A percentile compares a stretch with the other conserved stretches of the same genome.
These are phyloP conservation scores for Arabidopsis suecica DNA, from an alignment of 345 rosid species.

Conservation along the genomic window DNA sequence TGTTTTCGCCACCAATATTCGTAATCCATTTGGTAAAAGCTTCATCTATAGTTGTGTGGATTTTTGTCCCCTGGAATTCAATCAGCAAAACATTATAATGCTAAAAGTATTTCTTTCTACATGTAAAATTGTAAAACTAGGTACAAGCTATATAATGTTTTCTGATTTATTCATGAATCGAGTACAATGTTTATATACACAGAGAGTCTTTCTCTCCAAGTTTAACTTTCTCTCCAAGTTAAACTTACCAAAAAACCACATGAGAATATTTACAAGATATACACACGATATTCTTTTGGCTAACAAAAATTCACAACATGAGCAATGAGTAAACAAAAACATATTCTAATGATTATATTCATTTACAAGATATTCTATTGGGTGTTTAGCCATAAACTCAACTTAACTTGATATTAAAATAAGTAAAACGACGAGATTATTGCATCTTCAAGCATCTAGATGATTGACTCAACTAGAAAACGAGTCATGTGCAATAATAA, in stretches of 20 bases:
- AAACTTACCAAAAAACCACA: too few relatives aligned
- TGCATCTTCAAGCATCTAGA: not conserved
- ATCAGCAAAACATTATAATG: not conserved
- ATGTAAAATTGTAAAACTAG: too few relatives aligned
- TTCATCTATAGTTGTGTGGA: constrained; percentile 8
- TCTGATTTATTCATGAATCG: too few relatives aligned
- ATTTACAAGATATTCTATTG: too few relatives aligned
- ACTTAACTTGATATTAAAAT: too few relatives aligned
- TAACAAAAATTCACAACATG: not conserved
- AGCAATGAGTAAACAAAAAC: not conserved
- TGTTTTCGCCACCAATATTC: not conserved
- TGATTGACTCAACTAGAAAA: not conserved
- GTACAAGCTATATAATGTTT: too few relatives aligned
- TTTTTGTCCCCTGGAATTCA: constrained; percentile 7
- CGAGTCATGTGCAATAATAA: not conserved
- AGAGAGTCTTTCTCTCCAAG: too few relatives aligned
- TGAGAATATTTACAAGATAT: too few relatives aligned
- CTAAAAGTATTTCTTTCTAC: not conserved
- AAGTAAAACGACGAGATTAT: not conserved
- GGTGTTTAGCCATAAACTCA: not conserved
- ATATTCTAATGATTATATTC: too few relatives aligned
- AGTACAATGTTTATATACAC: too few relatives aligned
- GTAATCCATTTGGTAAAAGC: constrained; percentile 18
- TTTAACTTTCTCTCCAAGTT: too few relatives aligned
- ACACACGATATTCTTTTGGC: too few relatives aligned